Evolutionary conservation across 768 basidiomycete species (phyloP), one percentile per base, ranked within the genome.

Genomic region (Candolleomyces aberdarensis): DNA sequence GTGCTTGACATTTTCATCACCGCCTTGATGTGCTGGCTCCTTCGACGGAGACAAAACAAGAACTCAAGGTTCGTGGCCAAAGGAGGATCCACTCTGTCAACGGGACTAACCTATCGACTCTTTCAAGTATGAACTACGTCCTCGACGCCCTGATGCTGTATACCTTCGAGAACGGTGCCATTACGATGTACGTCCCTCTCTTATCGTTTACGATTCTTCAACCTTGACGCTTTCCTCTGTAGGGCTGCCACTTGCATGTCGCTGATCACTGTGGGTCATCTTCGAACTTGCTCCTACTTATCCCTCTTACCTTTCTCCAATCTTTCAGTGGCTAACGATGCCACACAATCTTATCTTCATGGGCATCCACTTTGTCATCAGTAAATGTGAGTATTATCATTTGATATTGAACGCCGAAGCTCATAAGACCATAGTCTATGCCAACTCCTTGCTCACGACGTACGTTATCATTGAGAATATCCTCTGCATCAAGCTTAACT

Each of bases 101-200:
- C 47, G 54, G 50, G 14, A 9, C 22, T 26, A 15, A 11, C 47
- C 52, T n/a, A 49, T 29, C n/a, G n/a, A 41, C 53, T 29, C 47
- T 49, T 32, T 14, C 19, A 31, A 83, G 82, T 58, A 58, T 83
- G 58, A 81, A 83, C 60, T 73, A 72, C 0, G 67, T 84, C 26
- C 78, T 84, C 57, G 74, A 82, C 48, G 68, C 76, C 2, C 70
- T 83, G 31, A 80, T 80, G 36, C 66, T 78, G 17, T 84, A 84
- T 66, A 74, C 82, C 0, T 80, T 84, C 57, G 83, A 84, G 65
- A 83, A 79, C 39, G 82, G 82, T 15, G 71, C 75, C n/a, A 66
- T 84, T 15, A 84, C 83, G 22, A 78, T 80, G 78, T 78, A 64
- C 11, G 66, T 55, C 41, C 20, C 5, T 4, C 55, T 22, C 40